These are phyloP conservation scores for Saitozyma sp. DNA, from an alignment of 768 basidiomycete genomes.

Conservation along the genomic window DNA sequence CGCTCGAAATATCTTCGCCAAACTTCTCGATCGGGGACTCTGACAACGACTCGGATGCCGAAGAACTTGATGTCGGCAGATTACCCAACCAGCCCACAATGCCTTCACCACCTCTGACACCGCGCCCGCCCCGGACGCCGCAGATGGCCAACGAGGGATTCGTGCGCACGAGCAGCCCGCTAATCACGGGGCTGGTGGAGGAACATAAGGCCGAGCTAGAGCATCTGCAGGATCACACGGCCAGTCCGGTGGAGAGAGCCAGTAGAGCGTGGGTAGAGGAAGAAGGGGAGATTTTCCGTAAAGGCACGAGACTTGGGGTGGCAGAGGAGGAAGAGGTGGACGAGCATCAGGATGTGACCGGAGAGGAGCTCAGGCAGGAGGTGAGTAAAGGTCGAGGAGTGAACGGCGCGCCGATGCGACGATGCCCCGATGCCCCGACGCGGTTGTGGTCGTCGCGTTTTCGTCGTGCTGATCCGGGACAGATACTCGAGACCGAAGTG, in stretches of 20 bases:
- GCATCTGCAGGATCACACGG: slow-evolving; percentile 15
- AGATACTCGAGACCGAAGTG: slow-evolving; percentile 46
- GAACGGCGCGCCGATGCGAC: not conserved
- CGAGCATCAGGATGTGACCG: slow-evolving; percentile 61
- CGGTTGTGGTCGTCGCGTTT: too few species aligned
- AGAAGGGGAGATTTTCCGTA: slow-evolving; percentile 94
- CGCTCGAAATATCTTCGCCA: slow-evolving; percentile 68
- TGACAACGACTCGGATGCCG: slow-evolving; percentile 53
- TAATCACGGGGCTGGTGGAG: not conserved
- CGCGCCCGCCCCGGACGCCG: too few species aligned
- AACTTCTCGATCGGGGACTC: slow-evolving; percentile 59
- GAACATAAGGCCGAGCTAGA: slow-evolving; percentile 3
- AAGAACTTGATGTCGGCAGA: slow-evolving; percentile 37
- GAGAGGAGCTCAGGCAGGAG: slow-evolving; percentile 74
- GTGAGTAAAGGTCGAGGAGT: slow-evolving; percentile 36
- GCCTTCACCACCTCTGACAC: not conserved
- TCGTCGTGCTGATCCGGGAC: not conserved
- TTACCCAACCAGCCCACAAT: slow-evolving; percentile 4
- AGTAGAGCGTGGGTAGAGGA: slow-evolving; percentile 74
- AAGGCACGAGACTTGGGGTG: slow-evolving; percentile 69
- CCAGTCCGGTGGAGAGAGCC: slow-evolving; percentile 32
- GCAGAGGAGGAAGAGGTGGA: slow-evolving; percentile 78
- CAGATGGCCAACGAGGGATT: not conserved
- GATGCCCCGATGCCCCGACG: not conserved
- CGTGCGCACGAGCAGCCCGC: not conserved